Percentiles rank a stretch among this genome's conserved stretches.
phyloP scores from a whole-genome alignment of 768 basidiomycete genomes.

The button mushroom (Agaricus bisporus) region DNA sequence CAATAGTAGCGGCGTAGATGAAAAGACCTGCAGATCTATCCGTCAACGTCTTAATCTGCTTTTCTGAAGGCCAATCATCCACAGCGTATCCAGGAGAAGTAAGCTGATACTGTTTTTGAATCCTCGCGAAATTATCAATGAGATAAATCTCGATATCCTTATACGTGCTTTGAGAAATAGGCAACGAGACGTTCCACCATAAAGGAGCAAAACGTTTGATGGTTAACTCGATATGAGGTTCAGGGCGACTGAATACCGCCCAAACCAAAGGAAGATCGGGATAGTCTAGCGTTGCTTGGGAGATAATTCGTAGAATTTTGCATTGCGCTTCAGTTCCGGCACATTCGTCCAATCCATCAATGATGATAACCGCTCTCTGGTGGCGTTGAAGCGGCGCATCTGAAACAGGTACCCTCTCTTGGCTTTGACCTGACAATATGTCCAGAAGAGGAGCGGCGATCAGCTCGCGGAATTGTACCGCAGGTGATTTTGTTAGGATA shows the following conservation, averaged over 20 bases:
- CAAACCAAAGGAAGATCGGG: constrained; percentile 16
- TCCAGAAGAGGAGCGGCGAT: constrained; percentile 13
- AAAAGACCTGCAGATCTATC: constrained; percentile 19
- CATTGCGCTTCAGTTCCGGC: constrained; percentile 8
- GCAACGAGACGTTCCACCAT: constrained; percentile 4
- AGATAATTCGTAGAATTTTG: constrained; percentile 12
- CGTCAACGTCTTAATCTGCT: constrained; percentile 14
- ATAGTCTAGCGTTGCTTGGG: background rate
- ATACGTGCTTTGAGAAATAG: constrained; percentile 10
- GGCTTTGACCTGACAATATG: background rate
- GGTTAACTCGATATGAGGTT: constrained; percentile 16
- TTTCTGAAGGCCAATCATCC: constrained; percentile 17
- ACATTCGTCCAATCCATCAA: constrained; percentile 26
- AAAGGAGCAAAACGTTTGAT: background rate
- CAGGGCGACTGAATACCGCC: constrained; percentile 22
- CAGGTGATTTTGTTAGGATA: constrained; percentile 12
- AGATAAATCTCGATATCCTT: constrained; percentile 17
- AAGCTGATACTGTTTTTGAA: constrained; percentile 9
- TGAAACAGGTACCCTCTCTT: background rate
- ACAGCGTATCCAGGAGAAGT: background rate
- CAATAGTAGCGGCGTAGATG: constrained; percentile 21
- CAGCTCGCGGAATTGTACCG: constrained; percentile 14
- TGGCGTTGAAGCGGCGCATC: background rate
- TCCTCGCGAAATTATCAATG: constrained; percentile 10
- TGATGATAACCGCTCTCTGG: constrained; percentile 11